Evolutionary conservation across 2,329 filamentous ascomycete genomes (phyloP).

Genomic region (Trichoderma guizhouense): DNA sequence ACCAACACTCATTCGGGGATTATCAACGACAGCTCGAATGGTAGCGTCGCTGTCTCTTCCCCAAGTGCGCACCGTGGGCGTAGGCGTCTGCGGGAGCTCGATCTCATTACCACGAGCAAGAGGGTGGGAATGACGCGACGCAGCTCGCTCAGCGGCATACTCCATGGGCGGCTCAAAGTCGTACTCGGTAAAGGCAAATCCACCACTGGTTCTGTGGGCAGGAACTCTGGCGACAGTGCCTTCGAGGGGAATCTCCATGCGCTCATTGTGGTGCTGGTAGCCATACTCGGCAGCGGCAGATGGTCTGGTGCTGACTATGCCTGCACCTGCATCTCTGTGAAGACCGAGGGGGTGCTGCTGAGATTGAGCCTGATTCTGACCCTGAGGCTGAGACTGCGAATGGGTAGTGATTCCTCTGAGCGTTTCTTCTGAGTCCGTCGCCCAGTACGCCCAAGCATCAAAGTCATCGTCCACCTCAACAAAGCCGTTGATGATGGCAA

Average conservation of each 20-base stretch:
- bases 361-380: neutral
- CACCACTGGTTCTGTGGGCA: neutral
- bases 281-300: neutral
- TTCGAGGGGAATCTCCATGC: neutral
- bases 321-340: neutral
- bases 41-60: neutral
- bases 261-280: neutral
- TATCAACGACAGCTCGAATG: neutral
- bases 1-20: neutral
- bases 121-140: neutral
- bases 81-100: neutral
- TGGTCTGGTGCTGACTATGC: neutral
- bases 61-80: neutral
- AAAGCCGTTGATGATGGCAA: neutral
- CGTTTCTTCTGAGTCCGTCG: constrained; percentile 12
- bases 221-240: neutral
- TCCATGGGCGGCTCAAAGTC: neutral
- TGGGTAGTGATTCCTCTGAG: neutral
- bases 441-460: constrained; percentile 17
- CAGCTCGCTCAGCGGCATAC: neutral
- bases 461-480: constrained; percentile 10
- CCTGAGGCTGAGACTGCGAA: neutral
- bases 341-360: neutral
- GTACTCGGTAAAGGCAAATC: neutral
- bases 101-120: neutral